phyloP scores from a whole-genome alignment of 2,329 filamentous ascomycete genomes.

The Verticillium dahliae region DNA sequence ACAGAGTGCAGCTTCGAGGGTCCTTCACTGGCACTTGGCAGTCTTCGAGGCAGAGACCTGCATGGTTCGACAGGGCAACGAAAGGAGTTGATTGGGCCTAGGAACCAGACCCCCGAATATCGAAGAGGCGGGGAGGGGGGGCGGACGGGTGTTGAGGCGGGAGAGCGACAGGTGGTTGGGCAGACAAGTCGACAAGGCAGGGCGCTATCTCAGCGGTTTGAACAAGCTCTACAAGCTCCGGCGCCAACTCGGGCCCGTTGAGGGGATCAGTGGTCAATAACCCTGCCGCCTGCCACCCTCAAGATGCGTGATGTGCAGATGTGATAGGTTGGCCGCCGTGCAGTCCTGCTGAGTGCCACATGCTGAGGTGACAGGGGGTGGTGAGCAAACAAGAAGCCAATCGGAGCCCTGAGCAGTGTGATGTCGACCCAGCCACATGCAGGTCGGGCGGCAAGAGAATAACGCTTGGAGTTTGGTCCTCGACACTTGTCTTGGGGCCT shows the following conservation, averaged over 20 bases:
- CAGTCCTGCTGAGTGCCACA: conserved; percentile 9
- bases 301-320: conserved; percentile 11
- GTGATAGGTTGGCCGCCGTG: conserved; percentile 21
- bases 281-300: conserved; percentile 15
- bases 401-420: conserved; percentile 27
- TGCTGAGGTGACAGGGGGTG: conserved; percentile 12
- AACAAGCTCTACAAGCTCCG: not conserved
- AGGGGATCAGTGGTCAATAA: not conserved
- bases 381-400: conserved; percentile 21
- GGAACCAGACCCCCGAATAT: not conserved
- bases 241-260: conserved; percentile 6
- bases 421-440: conserved; percentile 31
- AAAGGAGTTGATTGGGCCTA: conserved; percentile 3
- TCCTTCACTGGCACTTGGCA: not conserved
- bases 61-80: not conserved
- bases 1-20: not conserved
- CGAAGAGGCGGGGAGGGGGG: not conserved
- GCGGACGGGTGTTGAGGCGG: not conserved
- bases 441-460: conserved; percentile 36
- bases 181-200: conserved; percentile 21
- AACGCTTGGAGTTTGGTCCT: not conserved
- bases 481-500: not conserved
- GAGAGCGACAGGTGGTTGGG: conserved; percentile 4
- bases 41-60: not conserved
- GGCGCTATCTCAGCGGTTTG: conserved; percentile 9